Conservation (phyloP, 1,139 yeast genomes). For the Saccharomycopsis hybrid region DNA sequence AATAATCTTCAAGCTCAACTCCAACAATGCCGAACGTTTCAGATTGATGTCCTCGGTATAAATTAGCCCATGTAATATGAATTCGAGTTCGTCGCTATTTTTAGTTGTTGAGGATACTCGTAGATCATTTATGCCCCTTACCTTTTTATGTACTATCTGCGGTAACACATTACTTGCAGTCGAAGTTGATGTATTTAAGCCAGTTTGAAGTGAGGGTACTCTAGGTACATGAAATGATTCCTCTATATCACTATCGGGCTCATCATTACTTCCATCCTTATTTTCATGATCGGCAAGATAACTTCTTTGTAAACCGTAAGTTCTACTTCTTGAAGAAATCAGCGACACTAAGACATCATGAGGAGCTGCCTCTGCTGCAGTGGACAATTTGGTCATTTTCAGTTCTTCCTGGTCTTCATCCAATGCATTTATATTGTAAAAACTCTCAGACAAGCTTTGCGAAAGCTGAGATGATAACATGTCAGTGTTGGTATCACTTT, state of each 20-base stretch:
- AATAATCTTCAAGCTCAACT: slow-evolving; percentile 11
- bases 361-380: too few species aligned
- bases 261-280: slow-evolving; percentile 1
- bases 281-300: slow-evolving; percentile 2
- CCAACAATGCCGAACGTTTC: slow-evolving; percentile 13
- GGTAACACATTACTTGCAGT: too few species aligned
- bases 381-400: too few species aligned
- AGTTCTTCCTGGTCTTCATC: too few species aligned
- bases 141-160: not conserved
- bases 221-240: not conserved
- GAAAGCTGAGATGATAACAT: too few species aligned
- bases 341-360: too few species aligned
- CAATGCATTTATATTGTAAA: too few species aligned
- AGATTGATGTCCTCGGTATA: slow-evolving; percentile 6
- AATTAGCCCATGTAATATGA: slow-evolving; percentile 6
- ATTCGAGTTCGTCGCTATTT: not conserved
- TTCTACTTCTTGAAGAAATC: not conserved
- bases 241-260: not conserved
- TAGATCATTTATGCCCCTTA: not conserved
- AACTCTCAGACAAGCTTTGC: too few species aligned
- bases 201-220: too few species aligned
- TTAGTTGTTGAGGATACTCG: not conserved
- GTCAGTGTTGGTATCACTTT: too few species aligned
- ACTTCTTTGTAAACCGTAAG: slow-evolving; percentile 12
- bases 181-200: too few species aligned